Percentiles rank a stretch among this genome's conserved stretches.
phyloP scores from a whole-genome alignment of 225 moss, liverwort and hornwort species.

The Rhytidiadelphus loreus region DNA sequence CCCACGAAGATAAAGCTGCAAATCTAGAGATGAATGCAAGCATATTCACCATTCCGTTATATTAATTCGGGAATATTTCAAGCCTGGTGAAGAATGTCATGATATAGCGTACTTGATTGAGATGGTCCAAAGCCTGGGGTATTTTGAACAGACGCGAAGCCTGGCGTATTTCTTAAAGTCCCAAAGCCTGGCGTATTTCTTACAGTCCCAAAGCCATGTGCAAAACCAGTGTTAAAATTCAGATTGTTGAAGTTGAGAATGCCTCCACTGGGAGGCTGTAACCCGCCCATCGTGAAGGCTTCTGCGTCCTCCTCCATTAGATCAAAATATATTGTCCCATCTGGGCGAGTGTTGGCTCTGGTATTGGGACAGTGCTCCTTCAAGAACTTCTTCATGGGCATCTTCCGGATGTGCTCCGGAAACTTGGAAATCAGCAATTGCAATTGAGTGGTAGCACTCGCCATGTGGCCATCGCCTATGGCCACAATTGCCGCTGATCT shows the following conservation, averaged over 20 bases:
- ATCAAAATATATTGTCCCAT: conserved; percentile 24
- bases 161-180: neutral
- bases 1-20: neutral
- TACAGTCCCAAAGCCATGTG: conserved; percentile 5
- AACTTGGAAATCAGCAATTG: conserved; percentile 35
- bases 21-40: neutral
- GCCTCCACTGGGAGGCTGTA: neutral
- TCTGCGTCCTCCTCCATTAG: neutral
- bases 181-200: conserved; percentile 15
- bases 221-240: conserved; percentile 5
- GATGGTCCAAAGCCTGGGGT: conserved; percentile 33
- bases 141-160: conserved; percentile 14
- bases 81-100: neutral
- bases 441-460: conserved; percentile 33
- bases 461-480: conserved; percentile 41
- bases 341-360: conserved; percentile 8
- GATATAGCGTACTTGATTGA: conserved; percentile 1
- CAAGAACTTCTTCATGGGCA: conserved; percentile 48
- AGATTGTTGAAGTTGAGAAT: neutral
- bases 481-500: conserved; percentile 43
- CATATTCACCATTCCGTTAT: neutral
- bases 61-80: neutral
- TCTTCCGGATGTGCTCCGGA: conserved; percentile 42
- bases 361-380: conserved; percentile 40
- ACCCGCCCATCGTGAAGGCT: neutral